A percentile compares a stretch with the other conserved stretches of the same genome.
These are phyloP conservation scores for Neopestalotiopsis rosae DNA, from an alignment of 2,329 filamentous ascomycete species.

Conservation along the genomic window DNA sequence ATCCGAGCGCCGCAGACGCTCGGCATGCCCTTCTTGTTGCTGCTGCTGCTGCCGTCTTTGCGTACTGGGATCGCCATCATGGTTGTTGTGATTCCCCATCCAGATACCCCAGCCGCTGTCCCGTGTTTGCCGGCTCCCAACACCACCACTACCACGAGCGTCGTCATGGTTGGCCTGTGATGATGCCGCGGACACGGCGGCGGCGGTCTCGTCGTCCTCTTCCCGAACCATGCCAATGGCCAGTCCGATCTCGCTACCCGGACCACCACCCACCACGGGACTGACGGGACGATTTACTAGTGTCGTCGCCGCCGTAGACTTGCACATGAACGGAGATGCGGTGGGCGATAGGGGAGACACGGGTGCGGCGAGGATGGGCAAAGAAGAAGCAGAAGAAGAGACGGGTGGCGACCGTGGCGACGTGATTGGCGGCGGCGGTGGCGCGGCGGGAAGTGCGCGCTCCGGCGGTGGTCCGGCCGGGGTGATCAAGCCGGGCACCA, in stretches of 20 bases:
- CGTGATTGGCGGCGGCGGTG: slow-evolving; percentile 17
- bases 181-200: too few relatives aligned
- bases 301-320: too few relatives aligned
- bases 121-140: slow-evolving; percentile 25
- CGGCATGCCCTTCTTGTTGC: neutral
- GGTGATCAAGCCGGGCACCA: slow-evolving; percentile 41
- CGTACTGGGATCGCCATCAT: too few relatives aligned
- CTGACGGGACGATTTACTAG: slow-evolving; percentile 10
- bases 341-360: slow-evolving; percentile 31
- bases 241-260: slow-evolving; percentile 3
- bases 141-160: slow-evolving; percentile 30
- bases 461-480: slow-evolving; percentile 50
- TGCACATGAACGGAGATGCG: slow-evolving; percentile 15
- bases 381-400: neutral
- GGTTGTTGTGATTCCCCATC: neutral
- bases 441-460: slow-evolving; percentile 43
- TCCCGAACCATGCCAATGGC: slow-evolving; percentile 18
- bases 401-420: slow-evolving; percentile 19
- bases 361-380: slow-evolving; percentile 17
- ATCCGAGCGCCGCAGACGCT: neutral
- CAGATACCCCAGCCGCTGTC: slow-evolving; percentile 41
- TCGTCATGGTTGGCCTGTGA: slow-evolving; percentile 20
- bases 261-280: neutral
- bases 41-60: too few relatives aligned
- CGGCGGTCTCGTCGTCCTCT: neutral